Evolutionary conservation across 2,329 filamentous ascomycete species (phyloP), one percentile per base, ranked within the genome.

Genomic region (Ceratocystis diversiconidia): DNA sequence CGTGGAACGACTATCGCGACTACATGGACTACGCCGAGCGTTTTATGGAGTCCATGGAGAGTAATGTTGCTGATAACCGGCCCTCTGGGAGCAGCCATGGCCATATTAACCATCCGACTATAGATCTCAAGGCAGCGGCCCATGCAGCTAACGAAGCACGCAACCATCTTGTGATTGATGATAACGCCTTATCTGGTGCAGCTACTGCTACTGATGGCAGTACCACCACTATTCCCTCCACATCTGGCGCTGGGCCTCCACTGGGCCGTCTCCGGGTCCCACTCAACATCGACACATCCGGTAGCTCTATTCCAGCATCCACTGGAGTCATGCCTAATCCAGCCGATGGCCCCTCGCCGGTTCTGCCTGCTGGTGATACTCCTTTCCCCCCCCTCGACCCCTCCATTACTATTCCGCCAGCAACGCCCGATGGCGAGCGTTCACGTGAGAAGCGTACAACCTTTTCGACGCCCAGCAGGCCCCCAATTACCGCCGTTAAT

Each of bases 1-100:
- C 88, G 55, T 99, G 94, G 94, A 86, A 88, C 70, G 89, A 95
- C 69, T 99, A 99, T 75, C 87, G 89, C 69, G 88, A 95, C 70
- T 95, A 88, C 72, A 80, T 83, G 64, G 81, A 85, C 3, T 97
- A 96, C 73, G 81, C 82, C 19, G 85, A 88, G 70, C 83, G 85
- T 59, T 96, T 99, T 78, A 82, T 83, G 65, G 85, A 88, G 70
- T 82, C 77, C 72, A 82, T 83, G 79, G 79, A 79, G 61, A 77
- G 77, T 74, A 89, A 78, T 74, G 79, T 71, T 70, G 43, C 63
- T 1, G 66, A 67, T 2, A 67, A 63, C 28, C 61, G 64, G 77
- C 70, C 73, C 83, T 79, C 30, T 76, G 61, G 73, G 70, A 78
- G 78, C 72, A 74, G 80, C 74, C 68, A 72, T 15, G 76, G 71